Evolutionary conservation across 1,284 basidiomycete species (phyloP), one percentile per base, ranked within the genome.

Genomic region (Ganoderma sinense): DNA sequence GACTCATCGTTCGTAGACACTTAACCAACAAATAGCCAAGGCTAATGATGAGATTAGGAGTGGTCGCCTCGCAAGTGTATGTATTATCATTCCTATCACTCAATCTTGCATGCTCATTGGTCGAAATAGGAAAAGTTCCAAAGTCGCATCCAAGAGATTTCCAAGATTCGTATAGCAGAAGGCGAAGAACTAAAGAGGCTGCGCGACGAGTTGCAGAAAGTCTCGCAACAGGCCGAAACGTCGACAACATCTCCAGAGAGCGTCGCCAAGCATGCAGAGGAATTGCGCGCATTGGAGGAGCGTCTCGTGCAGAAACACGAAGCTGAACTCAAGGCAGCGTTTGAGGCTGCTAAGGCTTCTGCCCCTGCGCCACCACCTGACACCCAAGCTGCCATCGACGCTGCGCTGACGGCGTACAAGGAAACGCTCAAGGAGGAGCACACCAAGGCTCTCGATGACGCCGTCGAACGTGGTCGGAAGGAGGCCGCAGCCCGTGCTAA

Each of bases 401-500:
- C 85, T 45, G 88, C 88, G 7, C 79, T 91, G 61, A 83, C 81
- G 4, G 83, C 84, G n/a, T 83, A 86, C 70, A 82, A 88, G 69
- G 82, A 84, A 69, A 80, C 84, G 29, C 71, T 85, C 2, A 80
- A 85, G 74, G 82, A 83, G 10, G 83, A 82, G 64, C 87, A 87
- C 29, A 81, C 84, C 11, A 83, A 87, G 43, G 90, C 91, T 63
- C 85, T 92, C 45, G 83, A 84, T 5, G 83, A 86, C 3, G 92
- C 92, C 1, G 84, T 91, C 16, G 92, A 94, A 60, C 82, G 86
- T 4, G 92, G 92, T 3, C 83, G 92, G 63, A 83, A 86, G 80
- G 92, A 94, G 73, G 83, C 85, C 62, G 81, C 76, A 1, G 83
- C 87, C 26, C 92, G 91, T 80, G 77, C 82, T 51, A 92, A 89